These are phyloP conservation scores for Pseudocercospora macadamiae DNA, from an alignment of 2,329 filamentous ascomycete species.

Conservation along the genomic window DNA sequence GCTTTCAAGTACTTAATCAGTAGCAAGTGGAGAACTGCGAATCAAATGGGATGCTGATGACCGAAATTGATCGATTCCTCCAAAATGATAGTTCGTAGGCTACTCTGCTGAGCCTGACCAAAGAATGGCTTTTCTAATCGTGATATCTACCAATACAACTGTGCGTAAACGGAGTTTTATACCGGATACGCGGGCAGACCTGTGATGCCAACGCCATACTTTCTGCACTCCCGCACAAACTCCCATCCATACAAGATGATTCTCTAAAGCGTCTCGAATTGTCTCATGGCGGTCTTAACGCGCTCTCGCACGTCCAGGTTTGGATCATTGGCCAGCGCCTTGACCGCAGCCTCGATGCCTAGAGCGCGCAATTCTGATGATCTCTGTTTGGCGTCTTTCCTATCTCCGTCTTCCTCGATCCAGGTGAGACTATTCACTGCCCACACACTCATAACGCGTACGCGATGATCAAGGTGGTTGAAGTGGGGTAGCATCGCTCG, in stretches of 20 bases:
- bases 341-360: constrained; percentile 47
- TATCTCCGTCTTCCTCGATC: constrained; percentile 73
- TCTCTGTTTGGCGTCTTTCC: constrained; percentile 65
- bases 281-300: constrained; percentile 76
- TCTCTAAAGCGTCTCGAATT: constrained; percentile 56
- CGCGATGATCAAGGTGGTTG: constrained; percentile 69
- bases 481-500: constrained; percentile 74
- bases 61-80: too few relatives aligned
- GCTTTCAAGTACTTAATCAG: too few relatives aligned
- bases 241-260: too few relatives aligned
- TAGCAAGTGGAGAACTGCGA: too few relatives aligned
- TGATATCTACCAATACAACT: too few relatives aligned
- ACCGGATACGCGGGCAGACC: not conserved
- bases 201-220: not conserved
- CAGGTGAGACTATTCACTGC: constrained; percentile 84
- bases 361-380: constrained; percentile 69
- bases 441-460: constrained; percentile 80
- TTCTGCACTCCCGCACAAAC: too few relatives aligned
- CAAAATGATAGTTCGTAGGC: too few relatives aligned
- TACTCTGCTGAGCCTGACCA: too few relatives aligned
- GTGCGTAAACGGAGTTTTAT: too few relatives aligned
- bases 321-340: constrained; percentile 54
- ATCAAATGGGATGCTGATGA: too few relatives aligned
- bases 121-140: too few relatives aligned
- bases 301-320: constrained; percentile 83